Conservation (phyloP, 345 rosid genomes). For the Brassica nigra region DNA sequence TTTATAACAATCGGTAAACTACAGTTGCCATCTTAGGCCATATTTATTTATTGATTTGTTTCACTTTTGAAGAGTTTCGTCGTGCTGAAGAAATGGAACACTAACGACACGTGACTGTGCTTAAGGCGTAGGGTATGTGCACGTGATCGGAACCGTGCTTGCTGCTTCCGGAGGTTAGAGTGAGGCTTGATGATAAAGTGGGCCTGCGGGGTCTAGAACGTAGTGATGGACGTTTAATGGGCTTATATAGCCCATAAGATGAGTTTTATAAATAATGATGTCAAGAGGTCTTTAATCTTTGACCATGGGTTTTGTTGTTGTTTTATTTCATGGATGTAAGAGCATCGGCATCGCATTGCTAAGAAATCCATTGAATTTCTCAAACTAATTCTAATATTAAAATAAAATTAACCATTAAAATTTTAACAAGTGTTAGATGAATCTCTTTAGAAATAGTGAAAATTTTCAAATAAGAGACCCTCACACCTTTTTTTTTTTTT, state of each 20-base stretch:
- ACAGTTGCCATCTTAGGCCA: not conserved
- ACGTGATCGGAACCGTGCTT: slow-evolving; percentile 22
- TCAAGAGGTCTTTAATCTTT: not conserved
- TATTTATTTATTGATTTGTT: not conserved
- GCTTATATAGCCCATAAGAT: slow-evolving; percentile 1
- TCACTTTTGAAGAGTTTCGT: slow-evolving; percentile 23
- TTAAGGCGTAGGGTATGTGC: slow-evolving; percentile 41
- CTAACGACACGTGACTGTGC: slow-evolving; percentile 32
- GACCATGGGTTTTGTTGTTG: not conserved
- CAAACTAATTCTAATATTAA: not conserved
- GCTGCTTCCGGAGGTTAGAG: not conserved
- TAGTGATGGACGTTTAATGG: not conserved
- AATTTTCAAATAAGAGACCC: not conserved
- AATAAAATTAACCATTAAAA: not conserved
- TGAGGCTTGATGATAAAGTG: not conserved
- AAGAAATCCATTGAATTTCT: not conserved
- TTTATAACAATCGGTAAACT: slow-evolving; percentile 26
- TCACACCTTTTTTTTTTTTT: not conserved
- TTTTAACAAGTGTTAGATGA: not conserved
- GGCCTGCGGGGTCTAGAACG: not conserved
- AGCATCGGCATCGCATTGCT: not conserved
- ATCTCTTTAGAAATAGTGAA: not conserved
- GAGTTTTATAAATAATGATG: not conserved
- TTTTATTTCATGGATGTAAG: not conserved
- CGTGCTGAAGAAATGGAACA: slow-evolving; percentile 42